These are phyloP conservation scores for Pachysandra terminalis DNA, from an alignment of 164 flowering plant species.

Conservation along the genomic window DNA sequence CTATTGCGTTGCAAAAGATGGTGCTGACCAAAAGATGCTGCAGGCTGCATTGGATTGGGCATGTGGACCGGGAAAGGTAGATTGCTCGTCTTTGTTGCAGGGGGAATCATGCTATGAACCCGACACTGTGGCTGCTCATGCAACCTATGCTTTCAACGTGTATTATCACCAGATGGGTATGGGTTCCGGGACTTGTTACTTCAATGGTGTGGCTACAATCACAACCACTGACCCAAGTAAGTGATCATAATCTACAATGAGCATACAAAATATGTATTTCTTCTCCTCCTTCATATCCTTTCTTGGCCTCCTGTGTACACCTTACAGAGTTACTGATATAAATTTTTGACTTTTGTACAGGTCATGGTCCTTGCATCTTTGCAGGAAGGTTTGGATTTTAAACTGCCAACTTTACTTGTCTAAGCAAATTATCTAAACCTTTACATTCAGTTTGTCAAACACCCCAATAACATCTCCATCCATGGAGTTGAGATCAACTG, in stretches of 20 bases:
- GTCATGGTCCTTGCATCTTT: conserved; percentile 74
- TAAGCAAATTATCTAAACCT: not conserved
- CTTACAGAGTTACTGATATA: conserved; percentile 8
- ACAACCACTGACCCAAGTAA: conserved; percentile 86
- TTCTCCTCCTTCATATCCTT: no score
- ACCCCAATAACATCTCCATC: not conserved
- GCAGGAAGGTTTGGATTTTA: conserved; percentile 62
- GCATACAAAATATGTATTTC: no score
- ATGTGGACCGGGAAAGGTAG: conserved; percentile 89
- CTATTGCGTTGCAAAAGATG: conserved; percentile 61
- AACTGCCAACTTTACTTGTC: not conserved
- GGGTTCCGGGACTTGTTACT: conserved; percentile 70
- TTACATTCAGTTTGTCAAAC: no score
- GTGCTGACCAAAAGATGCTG: conserved; percentile 69
- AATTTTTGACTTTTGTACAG: conserved; percentile 38
- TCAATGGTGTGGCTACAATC: conserved; percentile 82
- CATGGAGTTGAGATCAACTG: no score
- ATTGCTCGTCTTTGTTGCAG: conserved; percentile 69
- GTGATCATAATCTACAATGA: conserved; percentile 7
- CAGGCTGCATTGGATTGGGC: conserved; percentile 96
- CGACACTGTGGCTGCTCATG: conserved; percentile 65
- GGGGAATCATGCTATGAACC: conserved; percentile 85
- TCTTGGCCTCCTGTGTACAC: no score
- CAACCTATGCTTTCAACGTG: conserved; percentile 76
- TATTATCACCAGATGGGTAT: conserved; percentile 66